Conservation (phyloP, 2,329 filamentous ascomycete genomes). For the Aphanocladium album region DNA sequence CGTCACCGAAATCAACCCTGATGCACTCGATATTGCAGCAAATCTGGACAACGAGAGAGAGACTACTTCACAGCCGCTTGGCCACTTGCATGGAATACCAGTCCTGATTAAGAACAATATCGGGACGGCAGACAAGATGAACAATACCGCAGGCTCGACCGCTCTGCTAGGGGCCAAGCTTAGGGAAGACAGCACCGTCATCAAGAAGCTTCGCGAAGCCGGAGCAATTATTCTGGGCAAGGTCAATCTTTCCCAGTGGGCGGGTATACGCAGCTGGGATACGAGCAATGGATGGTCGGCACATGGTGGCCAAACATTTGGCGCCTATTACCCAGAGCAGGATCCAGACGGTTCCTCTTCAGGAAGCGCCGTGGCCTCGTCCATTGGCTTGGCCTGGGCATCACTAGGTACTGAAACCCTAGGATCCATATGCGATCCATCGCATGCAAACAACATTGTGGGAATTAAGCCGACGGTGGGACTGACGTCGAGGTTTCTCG, state of each 20-base stretch:
- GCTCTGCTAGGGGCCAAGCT: slow-evolving; percentile 55
- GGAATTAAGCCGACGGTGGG: slow-evolving; percentile 67
- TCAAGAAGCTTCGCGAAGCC: slow-evolving; percentile 52
- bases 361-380: slow-evolving; percentile 59
- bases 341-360: slow-evolving; percentile 58
- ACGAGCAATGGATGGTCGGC: slow-evolving; percentile 60
- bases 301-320: slow-evolving; percentile 56
- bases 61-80: slow-evolving; percentile 14
- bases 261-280: slow-evolving; percentile 54
- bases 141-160: slow-evolving; percentile 59
- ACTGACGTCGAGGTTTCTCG: slow-evolving; percentile 55
- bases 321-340: slow-evolving; percentile 55
- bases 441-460: slow-evolving; percentile 53
- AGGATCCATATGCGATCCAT: slow-evolving; percentile 58
- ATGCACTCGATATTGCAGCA: slow-evolving; percentile 34
- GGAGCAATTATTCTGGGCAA: slow-evolving; percentile 64
- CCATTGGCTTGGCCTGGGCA: slow-evolving; percentile 50
- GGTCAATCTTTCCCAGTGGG: slow-evolving; percentile 60
- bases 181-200: slow-evolving; percentile 52
- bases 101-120: slow-evolving; percentile 66
- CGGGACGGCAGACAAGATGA: slow-evolving; percentile 56
- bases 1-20: slow-evolving; percentile 33
- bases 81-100: slow-evolving; percentile 59
- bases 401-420: slow-evolving; percentile 47
- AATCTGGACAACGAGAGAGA: slow-evolving; percentile 26